A percentile compares a stretch with the other conserved stretches of the same genome.
Conservation (phyloP, 306 rosid genomes). For the Ormosia semicastrata region DNA sequence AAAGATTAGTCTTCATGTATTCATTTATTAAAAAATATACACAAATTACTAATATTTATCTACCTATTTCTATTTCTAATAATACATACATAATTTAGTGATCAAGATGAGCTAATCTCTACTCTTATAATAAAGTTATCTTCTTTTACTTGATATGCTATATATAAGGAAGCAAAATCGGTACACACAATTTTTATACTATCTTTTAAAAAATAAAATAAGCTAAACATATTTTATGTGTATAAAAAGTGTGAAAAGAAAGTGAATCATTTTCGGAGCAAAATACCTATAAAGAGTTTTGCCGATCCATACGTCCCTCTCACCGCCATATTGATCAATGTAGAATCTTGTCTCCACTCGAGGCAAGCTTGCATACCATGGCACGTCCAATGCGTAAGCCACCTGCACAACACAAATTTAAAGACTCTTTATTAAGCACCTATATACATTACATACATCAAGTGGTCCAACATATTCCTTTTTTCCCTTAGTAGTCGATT, state of each 20-base stretch:
- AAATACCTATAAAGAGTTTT: constrained; percentile 86
- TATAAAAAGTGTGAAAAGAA: background rate
- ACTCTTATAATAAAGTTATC: too few relatives aligned
- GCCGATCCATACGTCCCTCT: constrained; percentile 89
- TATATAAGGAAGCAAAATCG: background rate
- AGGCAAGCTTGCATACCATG: constrained; percentile 78
- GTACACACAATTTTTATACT: too few relatives aligned
- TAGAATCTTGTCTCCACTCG: constrained; percentile 79
- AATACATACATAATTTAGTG: too few relatives aligned
- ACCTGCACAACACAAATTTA: constrained; percentile 43
- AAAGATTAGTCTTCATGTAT: too few relatives aligned
- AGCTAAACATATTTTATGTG: too few relatives aligned
- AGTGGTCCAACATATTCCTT: background rate
- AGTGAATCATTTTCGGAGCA: background rate
- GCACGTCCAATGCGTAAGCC: constrained; percentile 73
- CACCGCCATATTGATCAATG: constrained; percentile 82
- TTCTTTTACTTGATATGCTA: too few relatives aligned
- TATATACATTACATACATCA: background rate
- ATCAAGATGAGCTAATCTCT: too few relatives aligned
- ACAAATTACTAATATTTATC: too few relatives aligned
- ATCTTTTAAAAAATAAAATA: too few relatives aligned
- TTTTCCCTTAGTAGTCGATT: background rate
- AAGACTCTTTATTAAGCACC: background rate
- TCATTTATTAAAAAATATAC: too few relatives aligned
- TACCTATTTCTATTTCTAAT: too few relatives aligned